Conservation (phyloP, 208 protist genomes). For the Trichomonas tenax region DNA sequence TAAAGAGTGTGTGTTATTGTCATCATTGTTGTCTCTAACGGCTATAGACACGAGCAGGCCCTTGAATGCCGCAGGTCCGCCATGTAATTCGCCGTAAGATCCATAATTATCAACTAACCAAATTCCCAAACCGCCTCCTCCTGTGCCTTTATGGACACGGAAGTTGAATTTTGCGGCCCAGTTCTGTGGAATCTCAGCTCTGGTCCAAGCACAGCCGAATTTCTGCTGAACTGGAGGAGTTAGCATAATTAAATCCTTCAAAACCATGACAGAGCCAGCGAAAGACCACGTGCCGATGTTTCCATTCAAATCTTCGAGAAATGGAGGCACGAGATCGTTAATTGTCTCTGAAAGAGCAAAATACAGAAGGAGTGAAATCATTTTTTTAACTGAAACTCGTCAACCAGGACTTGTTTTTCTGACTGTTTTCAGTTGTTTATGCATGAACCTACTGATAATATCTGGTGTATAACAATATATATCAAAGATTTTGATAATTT, state of each 20-base stretch:
- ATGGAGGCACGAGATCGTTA: background rate
- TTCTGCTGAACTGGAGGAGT: background rate
- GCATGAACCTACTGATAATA: no score
- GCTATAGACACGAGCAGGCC: background rate
- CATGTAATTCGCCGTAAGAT: background rate
- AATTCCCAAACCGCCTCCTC: background rate
- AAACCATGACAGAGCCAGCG: background rate
- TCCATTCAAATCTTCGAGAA: background rate
- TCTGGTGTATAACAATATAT: no score
- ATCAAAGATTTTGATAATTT: no score
- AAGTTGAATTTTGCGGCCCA: background rate
- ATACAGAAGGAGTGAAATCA: no score
- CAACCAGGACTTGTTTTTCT: no score
- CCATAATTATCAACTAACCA: background rate
- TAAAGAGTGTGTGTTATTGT: background rate
- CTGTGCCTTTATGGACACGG: background rate
- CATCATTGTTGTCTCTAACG: background rate
- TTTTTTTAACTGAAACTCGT: no score
- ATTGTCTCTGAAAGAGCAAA: background rate
- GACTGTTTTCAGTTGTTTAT: no score
- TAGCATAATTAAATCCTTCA: background rate
- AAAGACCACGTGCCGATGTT: background rate
- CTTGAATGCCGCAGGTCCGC: background rate
- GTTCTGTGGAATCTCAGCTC: background rate
- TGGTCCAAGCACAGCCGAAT: background rate